Conservation (phyloP, 768 basidiomycete genomes). For the Chlorophyllum brunneum region DNA sequence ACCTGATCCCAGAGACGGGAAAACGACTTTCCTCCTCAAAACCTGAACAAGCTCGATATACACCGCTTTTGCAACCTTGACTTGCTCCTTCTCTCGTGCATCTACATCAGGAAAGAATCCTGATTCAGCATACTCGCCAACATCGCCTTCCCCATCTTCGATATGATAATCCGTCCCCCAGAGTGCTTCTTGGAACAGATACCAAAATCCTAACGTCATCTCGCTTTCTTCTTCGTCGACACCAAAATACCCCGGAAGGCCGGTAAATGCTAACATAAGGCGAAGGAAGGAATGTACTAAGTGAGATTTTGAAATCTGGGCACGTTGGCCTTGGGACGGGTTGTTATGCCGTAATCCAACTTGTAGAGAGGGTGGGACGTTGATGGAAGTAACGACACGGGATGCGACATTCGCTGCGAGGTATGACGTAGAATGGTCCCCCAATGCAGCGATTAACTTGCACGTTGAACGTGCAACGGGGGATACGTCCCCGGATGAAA, state of each 20-base stretch:
- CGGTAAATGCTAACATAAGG: conserved; percentile 69
- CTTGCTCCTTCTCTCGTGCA: conserved; percentile 29
- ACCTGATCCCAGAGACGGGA: conserved; percentile 50
- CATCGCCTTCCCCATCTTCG: conserved; percentile 27
- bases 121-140: conserved; percentile 24
- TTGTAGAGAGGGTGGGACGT: conserved; percentile 1
- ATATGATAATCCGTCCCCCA: conserved; percentile 64
- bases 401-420: conserved; percentile 67
- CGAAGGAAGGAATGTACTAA: conserved; percentile 70
- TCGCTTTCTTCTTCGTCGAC: conserved; percentile 88
- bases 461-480: conserved; percentile 69
- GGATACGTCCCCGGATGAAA: conserved; percentile 39
- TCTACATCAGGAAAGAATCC: conserved; percentile 19
- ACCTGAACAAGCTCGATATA: conserved; percentile 76
- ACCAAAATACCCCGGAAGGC: conserved; percentile 69
- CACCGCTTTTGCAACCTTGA: conserved; percentile 64
- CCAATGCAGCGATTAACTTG: conserved; percentile 76
- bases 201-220: conserved; percentile 86
- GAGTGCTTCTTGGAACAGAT: conserved; percentile 82
- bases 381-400: not conserved
- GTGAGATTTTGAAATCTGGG: conserved; percentile 38
- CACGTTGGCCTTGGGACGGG: conserved; percentile 24
- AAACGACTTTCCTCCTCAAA: conserved; percentile 69
- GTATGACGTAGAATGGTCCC: conserved; percentile 83
- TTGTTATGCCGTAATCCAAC: conserved; percentile 19